Evolutionary conservation across 2,329 filamentous ascomycete genomes (phyloP), one percentile per base, ranked within the genome.

Genomic region (Xylariaceae sp.): DNA sequence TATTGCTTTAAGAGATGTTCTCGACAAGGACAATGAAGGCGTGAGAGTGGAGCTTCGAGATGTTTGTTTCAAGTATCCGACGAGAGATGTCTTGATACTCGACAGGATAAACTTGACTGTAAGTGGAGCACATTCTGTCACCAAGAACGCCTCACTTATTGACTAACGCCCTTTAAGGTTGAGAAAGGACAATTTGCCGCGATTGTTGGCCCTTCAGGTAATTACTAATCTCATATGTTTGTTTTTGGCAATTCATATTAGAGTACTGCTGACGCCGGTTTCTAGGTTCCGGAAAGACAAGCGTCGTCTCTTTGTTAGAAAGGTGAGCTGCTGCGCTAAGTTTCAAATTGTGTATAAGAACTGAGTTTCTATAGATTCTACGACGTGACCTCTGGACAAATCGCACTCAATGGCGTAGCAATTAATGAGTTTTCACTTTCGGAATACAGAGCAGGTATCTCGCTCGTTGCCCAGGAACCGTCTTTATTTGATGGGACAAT

Each of bases 381-480:
- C 67, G 80, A 88, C 40, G 71, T 84, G 2, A 74, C 79, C 9
- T 75, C 77, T 12, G 89, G 90, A 3, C 70, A 73, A 3, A 84
- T 94, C 49, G 72, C 83, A 0, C 80, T 83, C 65, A 84, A 89
- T 62, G 81, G 77, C 6, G 73, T 75, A 44, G 76, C 86, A 58
- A 82, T 90, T 39, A 68, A 74, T 1, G 67, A 75, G 3, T 70
- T 89, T 48, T 79, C 84, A 44, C 73, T 87, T 0, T 73, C 73
- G 48, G 71, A 77, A 31, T 90, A 90, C 63, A 80, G 88, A 38
- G 78, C 77, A 54, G 71, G 80, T 16, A 75, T 90, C 16, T 86
- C 86, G 0, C 77, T 92, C 0, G 88, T 92, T 0, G 82, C 86
- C 2, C 88, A 92, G 66, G 88, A 92, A 63, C 79, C 88, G 9